A percentile compares a stretch with the other conserved stretches of the same genome.
These are phyloP conservation scores for Amylostereum chailletii DNA, from an alignment of 1,284 basidiomycete genomes.

Conservation along the genomic window DNA sequence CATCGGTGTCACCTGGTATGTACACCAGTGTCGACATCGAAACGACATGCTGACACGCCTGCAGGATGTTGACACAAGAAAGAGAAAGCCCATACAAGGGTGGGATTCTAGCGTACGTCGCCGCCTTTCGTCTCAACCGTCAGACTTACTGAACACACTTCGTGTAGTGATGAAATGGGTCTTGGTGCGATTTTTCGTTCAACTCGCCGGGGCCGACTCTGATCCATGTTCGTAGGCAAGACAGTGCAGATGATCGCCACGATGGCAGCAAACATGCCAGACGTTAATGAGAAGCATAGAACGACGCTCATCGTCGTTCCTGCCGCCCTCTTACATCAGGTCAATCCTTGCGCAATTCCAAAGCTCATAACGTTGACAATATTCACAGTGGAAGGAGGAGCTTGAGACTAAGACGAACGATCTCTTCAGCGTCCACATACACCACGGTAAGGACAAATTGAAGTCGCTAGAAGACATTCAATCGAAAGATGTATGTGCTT, in stretches of 20 bases:
- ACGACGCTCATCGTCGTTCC: slow-evolving; percentile 64
- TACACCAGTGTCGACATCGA: slow-evolving; percentile 12
- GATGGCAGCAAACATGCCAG: slow-evolving; percentile 53
- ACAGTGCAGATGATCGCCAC: slow-evolving; percentile 70
- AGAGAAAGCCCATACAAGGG: slow-evolving; percentile 35
- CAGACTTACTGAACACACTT: slow-evolving; percentile 1
- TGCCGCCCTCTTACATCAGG: slow-evolving; percentile 59
- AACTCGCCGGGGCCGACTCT: background rate
- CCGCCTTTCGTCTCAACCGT: background rate
- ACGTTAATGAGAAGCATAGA: slow-evolving; percentile 31
- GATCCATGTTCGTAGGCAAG: slow-evolving; percentile 31
- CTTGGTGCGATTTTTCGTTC: slow-evolving; percentile 36
- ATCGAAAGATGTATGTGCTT: slow-evolving; percentile 42
- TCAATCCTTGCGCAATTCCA: slow-evolving; percentile 12
- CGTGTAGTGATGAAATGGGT: slow-evolving; percentile 80
- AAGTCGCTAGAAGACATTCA: slow-evolving; percentile 35
- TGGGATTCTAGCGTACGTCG: slow-evolving; percentile 67
- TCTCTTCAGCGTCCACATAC: slow-evolving; percentile 55
- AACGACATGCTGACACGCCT: background rate
- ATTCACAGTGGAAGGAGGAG: slow-evolving; percentile 58
- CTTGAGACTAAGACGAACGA: slow-evolving; percentile 54
- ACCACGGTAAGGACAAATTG: slow-evolving; percentile 60
- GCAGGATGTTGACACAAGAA: slow-evolving; percentile 56
- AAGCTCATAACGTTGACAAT: background rate
- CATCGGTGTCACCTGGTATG: slow-evolving; percentile 63